Evolutionary conservation across 1,139 yeast species (phyloP), one percentile per base, ranked within the genome.

Genomic region (Saccharomyces uvarum): DNA sequence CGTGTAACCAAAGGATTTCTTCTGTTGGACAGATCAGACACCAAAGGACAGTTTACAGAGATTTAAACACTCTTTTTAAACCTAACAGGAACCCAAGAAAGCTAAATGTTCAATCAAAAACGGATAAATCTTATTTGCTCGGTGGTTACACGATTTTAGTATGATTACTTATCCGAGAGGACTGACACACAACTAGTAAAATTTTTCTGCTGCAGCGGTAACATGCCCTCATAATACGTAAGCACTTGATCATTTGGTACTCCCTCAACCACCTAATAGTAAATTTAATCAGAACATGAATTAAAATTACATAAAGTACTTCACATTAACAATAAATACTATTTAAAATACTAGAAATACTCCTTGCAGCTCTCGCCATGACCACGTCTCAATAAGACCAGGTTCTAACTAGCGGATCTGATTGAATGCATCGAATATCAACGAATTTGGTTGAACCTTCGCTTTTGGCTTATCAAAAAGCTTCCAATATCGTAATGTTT

Each of bases 401-500:
- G 16, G 6, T 8, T n/a, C 16, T 11, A 31, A 14, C 68, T 69
- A 86, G 60, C 95, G 75, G 60, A 88, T 75, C 67, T 86, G 91
- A 78, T 82, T 85, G 63, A 87, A 86, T 2, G 95, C 89, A 71
- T 87, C 93, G 52, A 87, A 72, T 52, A 88, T 73, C 4, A 85
- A 87, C 21, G 89, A 82, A 48, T 70, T 70, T 26, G 84, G 82
- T 16, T 79, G 80, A 48, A 75, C 77, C 57, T 79, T 83, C 48
- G 76, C 73, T 65, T 80, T 83, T 57, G 79, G 82, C 69, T 86
- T 88, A 58, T 88, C 96, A 72, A 88, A 90, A 1, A 89, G 86
- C 63, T 88, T 88, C 98, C 98, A 91, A 65, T 90, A 88, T 62
- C 98, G 73, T 56, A 93, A 74, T 0, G 99, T 93, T 70, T 95